These are phyloP conservation scores for Psophocarpus tetragonolobus DNA, from an alignment of 306 rosid species.

Conservation along the genomic window DNA sequence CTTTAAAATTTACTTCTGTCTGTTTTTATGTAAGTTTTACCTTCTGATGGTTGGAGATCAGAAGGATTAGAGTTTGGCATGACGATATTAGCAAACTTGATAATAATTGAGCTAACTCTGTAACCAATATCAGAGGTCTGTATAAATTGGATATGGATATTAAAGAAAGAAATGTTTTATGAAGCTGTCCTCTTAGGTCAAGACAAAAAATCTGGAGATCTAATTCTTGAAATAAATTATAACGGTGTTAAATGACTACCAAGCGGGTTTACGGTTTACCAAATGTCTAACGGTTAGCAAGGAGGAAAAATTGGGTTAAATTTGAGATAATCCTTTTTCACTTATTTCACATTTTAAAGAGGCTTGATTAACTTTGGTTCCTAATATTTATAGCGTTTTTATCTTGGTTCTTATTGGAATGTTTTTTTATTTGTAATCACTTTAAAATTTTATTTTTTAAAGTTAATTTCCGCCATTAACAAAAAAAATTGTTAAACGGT, in stretches of 20 bases:
- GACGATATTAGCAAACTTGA: background rate
- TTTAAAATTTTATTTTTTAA: no score
- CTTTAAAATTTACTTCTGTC: slow-evolving; percentile 15
- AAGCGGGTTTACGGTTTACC: background rate
- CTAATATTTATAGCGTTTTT: no score
- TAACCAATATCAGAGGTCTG: background rate
- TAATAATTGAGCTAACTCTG: background rate
- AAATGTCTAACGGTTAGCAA: background rate
- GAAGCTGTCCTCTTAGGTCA: slow-evolving; percentile 6
- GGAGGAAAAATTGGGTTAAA: background rate
- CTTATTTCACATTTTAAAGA: background rate
- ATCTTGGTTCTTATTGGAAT: no score
- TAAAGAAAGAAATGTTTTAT: background rate
- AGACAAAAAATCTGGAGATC: background rate
- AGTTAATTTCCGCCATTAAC: no score
- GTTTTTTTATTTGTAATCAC: no score
- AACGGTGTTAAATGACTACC: background rate
- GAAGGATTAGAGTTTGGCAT: background rate
- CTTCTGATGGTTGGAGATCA: background rate
- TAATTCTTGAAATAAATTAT: background rate
- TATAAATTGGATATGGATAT: no score
- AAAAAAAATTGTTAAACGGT: no score
- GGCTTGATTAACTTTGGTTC: no score
- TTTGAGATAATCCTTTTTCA: background rate
- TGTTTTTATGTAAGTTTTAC: background rate